Conservation (phyloP, 2,329 filamentous ascomycete species). For the Endothia cerciana region DNA sequence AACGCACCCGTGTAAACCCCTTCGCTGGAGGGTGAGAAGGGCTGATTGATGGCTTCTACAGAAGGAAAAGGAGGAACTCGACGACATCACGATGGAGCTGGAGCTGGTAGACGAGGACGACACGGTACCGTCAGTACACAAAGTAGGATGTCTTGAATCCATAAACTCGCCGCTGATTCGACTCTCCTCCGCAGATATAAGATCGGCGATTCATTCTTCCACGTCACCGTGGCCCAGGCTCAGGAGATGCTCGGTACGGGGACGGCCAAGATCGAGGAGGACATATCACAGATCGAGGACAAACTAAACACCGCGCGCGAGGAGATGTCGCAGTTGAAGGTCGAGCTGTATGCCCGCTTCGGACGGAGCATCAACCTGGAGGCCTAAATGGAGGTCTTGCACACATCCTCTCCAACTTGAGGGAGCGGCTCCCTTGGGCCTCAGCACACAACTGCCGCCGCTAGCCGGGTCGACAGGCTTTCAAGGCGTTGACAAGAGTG, state of each 20-base stretch:
- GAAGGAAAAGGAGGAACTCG: conserved; percentile 98
- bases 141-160: neutral
- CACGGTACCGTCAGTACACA: conserved; percentile 75
- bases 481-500: neutral
- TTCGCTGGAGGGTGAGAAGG: neutral
- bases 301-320: conserved; percentile 75
- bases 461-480: neutral
- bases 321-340: conserved; percentile 89
- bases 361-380: conserved; percentile 97
- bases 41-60: conserved; percentile 46
- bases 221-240: conserved; percentile 80
- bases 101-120: conserved; percentile 97
- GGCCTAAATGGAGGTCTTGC: conserved; percentile 55
- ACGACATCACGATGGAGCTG: conserved; percentile 87
- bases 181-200: conserved; percentile 73
- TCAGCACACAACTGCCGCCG: neutral
- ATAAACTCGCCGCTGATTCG: neutral
- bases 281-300: conserved; percentile 77
- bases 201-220: conserved; percentile 94
- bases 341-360: conserved; percentile 91
- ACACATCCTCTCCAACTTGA: conserved; percentile 2
- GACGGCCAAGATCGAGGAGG: conserved; percentile 73
- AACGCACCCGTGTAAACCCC: no score
- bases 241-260: conserved; percentile 80
- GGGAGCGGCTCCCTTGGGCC: neutral